Conservation (phyloP, 192 early-diverging fungal genomes). For the Paraglomus brasilianum region DNA sequence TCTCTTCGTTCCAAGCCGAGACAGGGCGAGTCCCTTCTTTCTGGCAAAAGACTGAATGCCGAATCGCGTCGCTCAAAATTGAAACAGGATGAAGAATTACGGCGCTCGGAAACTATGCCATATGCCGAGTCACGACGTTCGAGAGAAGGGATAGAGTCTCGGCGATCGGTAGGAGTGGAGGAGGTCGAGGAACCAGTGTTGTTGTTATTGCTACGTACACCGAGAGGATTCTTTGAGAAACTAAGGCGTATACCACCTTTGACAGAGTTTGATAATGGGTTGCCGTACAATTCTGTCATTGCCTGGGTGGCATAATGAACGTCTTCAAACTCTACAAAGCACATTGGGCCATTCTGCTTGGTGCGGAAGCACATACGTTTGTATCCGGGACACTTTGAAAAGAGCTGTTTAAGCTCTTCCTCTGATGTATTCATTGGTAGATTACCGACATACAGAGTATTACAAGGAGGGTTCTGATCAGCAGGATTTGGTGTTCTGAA, state of each 20-base stretch:
- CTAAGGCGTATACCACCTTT: constrained; percentile 94
- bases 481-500: constrained; percentile 59
- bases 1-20: constrained; percentile 26
- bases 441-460: constrained; percentile 98
- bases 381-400: constrained; percentile 82
- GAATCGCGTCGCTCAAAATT: constrained; percentile 28
- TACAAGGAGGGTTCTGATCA: constrained; percentile 98
- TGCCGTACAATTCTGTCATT: constrained; percentile 82
- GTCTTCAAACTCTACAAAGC: constrained; percentile 99
- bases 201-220: constrained; percentile 64
- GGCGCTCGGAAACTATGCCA: constrained; percentile 19
- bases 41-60: constrained; percentile 8
- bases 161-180: neutral
- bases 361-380: constrained; percentile 85
- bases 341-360: constrained; percentile 95
- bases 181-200: neutral
- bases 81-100: constrained; percentile 15
- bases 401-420: constrained; percentile 84
- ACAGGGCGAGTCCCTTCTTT: constrained; percentile 22
- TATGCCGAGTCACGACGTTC: constrained; percentile 26
- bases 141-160: constrained; percentile 6
- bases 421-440: constrained; percentile 84
- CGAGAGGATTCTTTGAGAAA: constrained; percentile 96
- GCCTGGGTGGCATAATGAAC: constrained; percentile 89
- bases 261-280: constrained; percentile 77